A percentile compares a stretch with the other conserved stretches of the same genome.
These are phyloP conservation scores for Pseudisothecium myosuroides DNA, from an alignment of 225 moss, liverwort and hornwort species.

Conservation along the genomic window DNA sequence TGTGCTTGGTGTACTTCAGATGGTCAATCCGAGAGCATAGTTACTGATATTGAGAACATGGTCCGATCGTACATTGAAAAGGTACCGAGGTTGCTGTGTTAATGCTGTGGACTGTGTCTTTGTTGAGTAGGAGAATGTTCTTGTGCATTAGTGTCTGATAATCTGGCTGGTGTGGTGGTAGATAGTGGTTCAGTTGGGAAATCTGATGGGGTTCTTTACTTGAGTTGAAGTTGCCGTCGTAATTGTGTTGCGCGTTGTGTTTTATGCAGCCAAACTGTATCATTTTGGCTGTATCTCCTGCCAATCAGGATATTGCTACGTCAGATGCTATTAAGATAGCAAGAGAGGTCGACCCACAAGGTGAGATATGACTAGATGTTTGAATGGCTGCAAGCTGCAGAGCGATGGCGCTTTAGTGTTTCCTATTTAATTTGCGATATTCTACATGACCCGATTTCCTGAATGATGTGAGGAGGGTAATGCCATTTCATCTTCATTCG, in stretches of 20 bases:
- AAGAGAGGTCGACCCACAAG: conserved; percentile 50
- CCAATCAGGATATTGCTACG: conserved; percentile 54
- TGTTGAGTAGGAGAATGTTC: background rate
- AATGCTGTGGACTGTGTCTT: background rate
- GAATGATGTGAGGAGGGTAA: background rate
- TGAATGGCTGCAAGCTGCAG: background rate
- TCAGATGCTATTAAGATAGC: conserved; percentile 54
- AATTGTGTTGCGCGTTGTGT: background rate
- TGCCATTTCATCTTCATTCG: background rate
- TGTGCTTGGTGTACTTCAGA: conserved; percentile 14
- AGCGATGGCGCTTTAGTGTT: background rate
- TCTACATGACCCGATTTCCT: background rate
- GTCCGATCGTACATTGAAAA: conserved; percentile 49
- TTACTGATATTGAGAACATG: conserved; percentile 48
- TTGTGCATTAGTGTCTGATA: background rate
- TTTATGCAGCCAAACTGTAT: conserved; percentile 37
- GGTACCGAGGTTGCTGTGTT: background rate
- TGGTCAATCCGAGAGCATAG: conserved; percentile 48
- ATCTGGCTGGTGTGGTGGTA: background rate
- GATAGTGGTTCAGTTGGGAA: background rate
- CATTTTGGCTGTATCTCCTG: conserved; percentile 51
- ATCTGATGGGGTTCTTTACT: background rate
- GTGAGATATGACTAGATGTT: background rate
- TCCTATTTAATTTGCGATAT: background rate
- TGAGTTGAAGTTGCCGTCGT: background rate